Base-by-base conservation (phyloP, 2,329 filamentous ascomycete species). In the Endoconidiophora polonica region DNA sequence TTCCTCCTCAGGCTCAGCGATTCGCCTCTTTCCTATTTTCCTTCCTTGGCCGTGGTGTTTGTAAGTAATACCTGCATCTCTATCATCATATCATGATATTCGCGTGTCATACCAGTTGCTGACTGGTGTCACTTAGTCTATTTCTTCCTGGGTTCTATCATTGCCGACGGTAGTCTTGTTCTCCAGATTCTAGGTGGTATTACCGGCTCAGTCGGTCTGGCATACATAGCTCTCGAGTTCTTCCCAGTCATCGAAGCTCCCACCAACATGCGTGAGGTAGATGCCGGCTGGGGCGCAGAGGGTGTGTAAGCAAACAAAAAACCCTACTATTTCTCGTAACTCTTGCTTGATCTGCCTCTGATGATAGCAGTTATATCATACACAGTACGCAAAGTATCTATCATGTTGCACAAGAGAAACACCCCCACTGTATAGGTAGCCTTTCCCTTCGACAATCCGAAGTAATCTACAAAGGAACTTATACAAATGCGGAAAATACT, bases 11-110 rank as follows among this genome's bases (percentile, higher is more conserved):
- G 64, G 74, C 94, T 49, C 83, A 87, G 52, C 82, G 86, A 68
- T 94, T 96, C 71, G 90, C 87, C 49, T 94, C 86, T 9, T 98
- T 98, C 73, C 81, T 96, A 67, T 96, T 96, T 73, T 94, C 86
- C 52, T 96, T 98, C 74, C 69, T 96, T 58, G 91, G 91, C 55
- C 87, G 91, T 62, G 91, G 91, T 67, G 73, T 86, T 64, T 96
- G 88, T 94, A 78, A 68, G 86, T 79, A 14, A 18, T 33, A 33
- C 49, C 44, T 44, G 18, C 14, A 16, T 26, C 46, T 33, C 48
- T 38, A 9, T 14, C 12, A 44, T 2, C 2, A 5, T 0, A 24
- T 26, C 16, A 47, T 48, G 36, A 33, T 37, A 20, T 37, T 16
- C 16, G 14, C 7, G n/a, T 10, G 20, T 29, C 20, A 23, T 20